Evolutionary conservation across 257 asterid genomes (phyloP).

Genomic region (Jasminum sambac): DNA sequence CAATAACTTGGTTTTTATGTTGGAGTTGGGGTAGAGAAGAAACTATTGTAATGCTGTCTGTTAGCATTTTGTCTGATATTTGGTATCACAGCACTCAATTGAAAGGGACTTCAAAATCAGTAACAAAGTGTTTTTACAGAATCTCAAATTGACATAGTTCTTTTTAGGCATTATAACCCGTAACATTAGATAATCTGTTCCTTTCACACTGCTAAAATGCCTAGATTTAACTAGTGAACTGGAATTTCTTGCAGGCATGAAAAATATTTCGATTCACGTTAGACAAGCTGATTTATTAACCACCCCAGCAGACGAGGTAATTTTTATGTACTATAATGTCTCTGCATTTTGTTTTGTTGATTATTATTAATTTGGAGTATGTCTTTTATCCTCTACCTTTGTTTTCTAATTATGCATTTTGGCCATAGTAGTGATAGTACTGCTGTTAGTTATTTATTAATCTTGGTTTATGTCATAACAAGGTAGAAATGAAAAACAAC

Average conservation of each 20-base stretch:
- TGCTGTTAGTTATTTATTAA: too few relatives aligned
- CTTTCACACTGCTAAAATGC: neutral
- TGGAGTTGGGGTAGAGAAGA: neutral
- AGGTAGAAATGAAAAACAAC: constrained; percentile 83
- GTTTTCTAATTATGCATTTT: neutral
- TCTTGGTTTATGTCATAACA: constrained; percentile 27
- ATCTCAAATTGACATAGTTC: neutral
- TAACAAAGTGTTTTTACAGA: neutral
- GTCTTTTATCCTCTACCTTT: neutral
- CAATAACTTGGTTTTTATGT: constrained; percentile 5
- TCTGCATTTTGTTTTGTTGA: neutral
- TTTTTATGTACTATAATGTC: neutral
- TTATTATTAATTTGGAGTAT: too few relatives aligned
- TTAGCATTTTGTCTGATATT: neutral
- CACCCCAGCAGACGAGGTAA: constrained; percentile 83
- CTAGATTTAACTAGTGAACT: neutral
- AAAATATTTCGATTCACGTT: constrained; percentile 54
- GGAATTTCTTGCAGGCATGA: constrained; percentile 55
- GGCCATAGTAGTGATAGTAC: constrained; percentile 23
- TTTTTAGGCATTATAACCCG: neutral
- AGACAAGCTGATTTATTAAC: constrained; percentile 57
- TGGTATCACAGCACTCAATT: neutral
- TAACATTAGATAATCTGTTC: neutral
- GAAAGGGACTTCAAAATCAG: neutral
- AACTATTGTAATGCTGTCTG: neutral